Evolutionary conservation across 1,284 basidiomycete species (phyloP), one percentile per base, ranked within the genome.

Genomic region (Ceratobasidium sp.): DNA sequence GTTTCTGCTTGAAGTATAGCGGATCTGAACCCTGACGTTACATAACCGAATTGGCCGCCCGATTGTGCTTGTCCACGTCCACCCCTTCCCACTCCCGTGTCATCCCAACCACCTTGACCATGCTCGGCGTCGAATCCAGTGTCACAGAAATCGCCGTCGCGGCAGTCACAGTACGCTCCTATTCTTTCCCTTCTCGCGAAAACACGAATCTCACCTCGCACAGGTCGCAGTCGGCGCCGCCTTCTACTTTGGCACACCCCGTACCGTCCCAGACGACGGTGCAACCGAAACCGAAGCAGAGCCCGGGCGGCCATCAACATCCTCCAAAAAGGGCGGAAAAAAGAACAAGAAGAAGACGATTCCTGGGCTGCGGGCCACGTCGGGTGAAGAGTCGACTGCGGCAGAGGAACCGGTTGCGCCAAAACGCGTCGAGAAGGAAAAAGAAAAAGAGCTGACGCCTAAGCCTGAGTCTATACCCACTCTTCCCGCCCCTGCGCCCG

Each of bases 291-390:
- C 54, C 8, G 56, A 56, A 15, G 15, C 44, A 7, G 24, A 53
- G 29, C 11, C 51, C 19, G 24, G 33, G 14, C 14, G 19, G 4
- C 15, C 41, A n/a, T 44, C 53, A n/a, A 66, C 57, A 17, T 22
- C 53, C 66, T 31, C 60, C 29, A 75, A 75, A 57, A 71, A 71
- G 51, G 63, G 62, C 15, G 44, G 44, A 31, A 75, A 75, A 44
- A 75, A 75, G 65, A 69, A 69, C 48, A 71, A 75, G 66, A 71
- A 75, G 66, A 75, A 75, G 50, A 60, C 57, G 48, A 60, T 75
- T 19, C 74, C 74, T 33, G 74, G 74, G 27, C 48, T 63, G 27
- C 66, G 66, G 45, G 66, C 63, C 27, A 71, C 66, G 51, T 67
- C 66, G 36, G 69, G 74, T 48, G 74, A 75, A 56, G 74, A 59